phyloP scores from a whole-genome alignment of 2,329 filamentous ascomycete species.

The Hypoxylon sp. region DNA sequence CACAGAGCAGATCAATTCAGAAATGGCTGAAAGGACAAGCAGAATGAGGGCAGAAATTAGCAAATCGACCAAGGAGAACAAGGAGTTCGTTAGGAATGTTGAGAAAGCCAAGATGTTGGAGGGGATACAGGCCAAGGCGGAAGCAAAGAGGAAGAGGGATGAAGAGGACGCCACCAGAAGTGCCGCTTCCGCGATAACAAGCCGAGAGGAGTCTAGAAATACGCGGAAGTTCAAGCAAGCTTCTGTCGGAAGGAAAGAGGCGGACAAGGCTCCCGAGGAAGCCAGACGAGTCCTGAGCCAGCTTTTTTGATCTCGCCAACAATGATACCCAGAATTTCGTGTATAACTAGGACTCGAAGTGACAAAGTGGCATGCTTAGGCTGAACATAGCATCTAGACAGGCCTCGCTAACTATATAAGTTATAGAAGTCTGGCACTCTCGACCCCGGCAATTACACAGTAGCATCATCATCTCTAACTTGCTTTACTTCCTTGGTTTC shows the following conservation, averaged over 20 bases:
- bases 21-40: slow-evolving; percentile 84
- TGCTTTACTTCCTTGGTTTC: background rate
- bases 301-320: slow-evolving; percentile 49
- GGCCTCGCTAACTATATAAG: slow-evolving; percentile 3
- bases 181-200: background rate
- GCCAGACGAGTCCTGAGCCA: slow-evolving; percentile 53
- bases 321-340: slow-evolving; percentile 50
- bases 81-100: slow-evolving; percentile 83
- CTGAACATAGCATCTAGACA: background rate
- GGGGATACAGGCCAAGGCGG: slow-evolving; percentile 76
- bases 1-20: slow-evolving; percentile 83
- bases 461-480: background rate
- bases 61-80: slow-evolving; percentile 83
- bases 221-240: slow-evolving; percentile 53
- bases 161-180: slow-evolving; percentile 33
- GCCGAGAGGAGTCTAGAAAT: slow-evolving; percentile 33
- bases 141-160: slow-evolving; percentile 60
- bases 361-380: slow-evolving; percentile 1
- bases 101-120: slow-evolving; percentile 85
- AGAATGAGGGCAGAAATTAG: slow-evolving; percentile 84
- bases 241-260: slow-evolving; percentile 49
- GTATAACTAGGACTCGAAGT: background rate
- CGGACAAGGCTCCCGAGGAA: slow-evolving; percentile 51
- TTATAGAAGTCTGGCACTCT: background rate
- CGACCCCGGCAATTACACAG: background rate